Percentiles rank a stretch among this genome's conserved stretches.
These are phyloP conservation scores for Wilhelminamyces savonicus DNA, from an alignment of 805 yeast genomes.

Conservation along the genomic window DNA sequence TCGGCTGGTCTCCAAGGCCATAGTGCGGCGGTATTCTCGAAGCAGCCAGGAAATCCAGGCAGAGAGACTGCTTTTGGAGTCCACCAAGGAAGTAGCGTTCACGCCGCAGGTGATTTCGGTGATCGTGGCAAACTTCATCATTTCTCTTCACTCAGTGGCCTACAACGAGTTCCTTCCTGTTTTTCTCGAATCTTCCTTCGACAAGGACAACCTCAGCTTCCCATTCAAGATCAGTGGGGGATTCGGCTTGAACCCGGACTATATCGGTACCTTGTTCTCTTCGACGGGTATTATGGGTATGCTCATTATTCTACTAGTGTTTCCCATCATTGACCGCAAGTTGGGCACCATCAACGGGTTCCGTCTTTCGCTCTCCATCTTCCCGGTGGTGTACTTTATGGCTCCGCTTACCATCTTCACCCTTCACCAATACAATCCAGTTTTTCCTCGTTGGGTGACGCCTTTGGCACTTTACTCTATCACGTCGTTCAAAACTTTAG, in stretches of 20 bases:
- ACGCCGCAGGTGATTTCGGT: slow-evolving; percentile 27
- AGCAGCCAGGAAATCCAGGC: slow-evolving; percentile 2
- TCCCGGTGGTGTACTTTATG: slow-evolving; percentile 25
- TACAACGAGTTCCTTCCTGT: slow-evolving; percentile 34
- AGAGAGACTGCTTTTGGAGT: too few species aligned
- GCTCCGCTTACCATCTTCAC: slow-evolving; percentile 29
- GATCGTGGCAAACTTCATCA: slow-evolving; percentile 25
- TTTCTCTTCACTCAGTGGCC: slow-evolving; percentile 26
- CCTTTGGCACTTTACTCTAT: slow-evolving; percentile 20
- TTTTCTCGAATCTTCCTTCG: slow-evolving; percentile 25
- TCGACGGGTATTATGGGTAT: slow-evolving; percentile 33
- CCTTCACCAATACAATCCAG: slow-evolving; percentile 16
- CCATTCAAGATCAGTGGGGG: slow-evolving; percentile 34
- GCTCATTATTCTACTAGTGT: slow-evolving; percentile 20
- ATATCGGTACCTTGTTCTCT: slow-evolving; percentile 30
- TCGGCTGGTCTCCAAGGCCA: slow-evolving; percentile 13
- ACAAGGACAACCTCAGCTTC: slow-evolving; percentile 18
- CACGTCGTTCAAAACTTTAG: slow-evolving; percentile 27
- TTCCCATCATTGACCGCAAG: slow-evolving; percentile 27
- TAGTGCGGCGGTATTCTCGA: slow-evolving; percentile 12
- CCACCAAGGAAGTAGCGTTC: too few species aligned
- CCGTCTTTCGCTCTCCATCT: slow-evolving; percentile 23
- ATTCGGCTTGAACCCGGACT: slow-evolving; percentile 24
- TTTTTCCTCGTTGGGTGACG: slow-evolving; percentile 24
- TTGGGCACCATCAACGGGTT: slow-evolving; percentile 26